phyloP scores from a whole-genome alignment of 225 moss, liverwort and hornwort species.

The Pseudisothecium myosuroides region DNA sequence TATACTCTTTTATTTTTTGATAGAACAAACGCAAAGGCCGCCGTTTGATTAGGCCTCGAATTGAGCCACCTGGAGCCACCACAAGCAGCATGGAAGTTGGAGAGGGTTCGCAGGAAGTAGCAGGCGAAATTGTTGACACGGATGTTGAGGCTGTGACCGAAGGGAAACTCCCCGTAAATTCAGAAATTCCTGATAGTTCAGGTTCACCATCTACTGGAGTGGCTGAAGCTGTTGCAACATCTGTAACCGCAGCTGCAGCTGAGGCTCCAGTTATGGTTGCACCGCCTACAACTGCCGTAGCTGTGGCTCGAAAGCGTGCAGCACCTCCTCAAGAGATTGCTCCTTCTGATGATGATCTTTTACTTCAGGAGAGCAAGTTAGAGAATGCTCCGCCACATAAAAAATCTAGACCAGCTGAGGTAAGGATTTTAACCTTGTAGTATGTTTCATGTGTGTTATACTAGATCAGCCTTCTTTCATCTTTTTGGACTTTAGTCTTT shows the following conservation, averaged over 20 bases:
- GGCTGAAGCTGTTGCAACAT: conserved; percentile 3
- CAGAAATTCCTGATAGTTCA: conserved; percentile 31
- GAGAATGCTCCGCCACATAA: conserved; percentile 73
- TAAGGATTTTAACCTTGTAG: not conserved
- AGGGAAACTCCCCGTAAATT: conserved; percentile 8
- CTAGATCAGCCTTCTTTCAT: not conserved
- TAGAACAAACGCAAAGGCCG: conserved; percentile 82
- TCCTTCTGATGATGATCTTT: conserved; percentile 25
- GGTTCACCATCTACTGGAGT: conserved; percentile 5
- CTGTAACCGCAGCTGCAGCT: not conserved
- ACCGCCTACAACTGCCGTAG: conserved; percentile 16
- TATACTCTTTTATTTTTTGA: not conserved
- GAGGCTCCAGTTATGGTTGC: conserved; percentile 25
- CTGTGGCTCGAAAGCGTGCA: conserved; percentile 49
- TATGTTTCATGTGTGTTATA: not conserved
- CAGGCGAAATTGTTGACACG: conserved; percentile 38
- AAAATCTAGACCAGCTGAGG: conserved; percentile 61
- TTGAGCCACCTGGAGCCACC: conserved; percentile 64
- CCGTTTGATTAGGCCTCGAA: conserved; percentile 76
- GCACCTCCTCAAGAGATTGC: conserved; percentile 27
- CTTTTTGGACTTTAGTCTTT: not conserved
- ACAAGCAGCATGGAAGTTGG: conserved; percentile 41
- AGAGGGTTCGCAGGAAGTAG: conserved; percentile 48
- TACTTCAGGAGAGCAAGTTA: conserved; percentile 24
- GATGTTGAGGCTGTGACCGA: conserved; percentile 50